These are phyloP conservation scores for Gynochthodes officinalis DNA, from an alignment of 257 asterid species.

Conservation along the genomic window DNA sequence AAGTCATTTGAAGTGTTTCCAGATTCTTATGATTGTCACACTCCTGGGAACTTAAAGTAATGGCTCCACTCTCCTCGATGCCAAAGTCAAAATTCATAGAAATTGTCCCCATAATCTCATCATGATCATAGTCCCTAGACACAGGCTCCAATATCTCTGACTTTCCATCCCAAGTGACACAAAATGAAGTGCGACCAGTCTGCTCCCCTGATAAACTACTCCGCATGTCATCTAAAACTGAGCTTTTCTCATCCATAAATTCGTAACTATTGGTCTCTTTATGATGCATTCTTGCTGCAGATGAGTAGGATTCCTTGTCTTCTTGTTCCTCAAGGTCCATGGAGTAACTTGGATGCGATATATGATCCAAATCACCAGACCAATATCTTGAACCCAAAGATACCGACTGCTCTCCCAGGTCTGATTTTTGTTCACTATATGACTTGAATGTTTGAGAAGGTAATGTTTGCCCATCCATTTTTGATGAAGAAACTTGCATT, in stretches of 20 bases:
- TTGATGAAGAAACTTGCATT: slow-evolving; percentile 36
- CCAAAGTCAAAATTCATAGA: slow-evolving; percentile 20
- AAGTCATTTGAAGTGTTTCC: slow-evolving; percentile 30
- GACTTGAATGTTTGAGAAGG: slow-evolving; percentile 52
- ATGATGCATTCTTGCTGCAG: slow-evolving; percentile 43
- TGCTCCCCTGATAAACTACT: slow-evolving; percentile 46
- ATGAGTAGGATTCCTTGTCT: slow-evolving; percentile 50
- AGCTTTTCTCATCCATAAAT: slow-evolving; percentile 42
- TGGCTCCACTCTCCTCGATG: slow-evolving; percentile 9
- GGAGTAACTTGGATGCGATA: slow-evolving; percentile 50
- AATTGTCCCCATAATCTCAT: slow-evolving; percentile 33
- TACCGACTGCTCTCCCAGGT: slow-evolving; percentile 44
- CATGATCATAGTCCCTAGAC: slow-evolving; percentile 30
- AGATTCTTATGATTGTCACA: slow-evolving; percentile 30
- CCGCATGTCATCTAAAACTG: slow-evolving; percentile 39
- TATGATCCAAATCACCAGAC: slow-evolving; percentile 43
- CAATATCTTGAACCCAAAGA: slow-evolving; percentile 48
- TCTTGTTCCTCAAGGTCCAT: slow-evolving; percentile 54
- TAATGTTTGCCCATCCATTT: slow-evolving; percentile 46
- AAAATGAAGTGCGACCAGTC: slow-evolving; percentile 46
- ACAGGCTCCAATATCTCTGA: slow-evolving; percentile 35
- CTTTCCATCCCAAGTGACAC: slow-evolving; percentile 55
- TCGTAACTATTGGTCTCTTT: slow-evolving; percentile 43
- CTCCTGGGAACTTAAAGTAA: neutral
- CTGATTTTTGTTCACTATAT: slow-evolving; percentile 48